These are phyloP conservation scores for Ascosphaera apis DNA, from an alignment of 2,329 filamentous ascomycete genomes.

Conservation along the genomic window DNA sequence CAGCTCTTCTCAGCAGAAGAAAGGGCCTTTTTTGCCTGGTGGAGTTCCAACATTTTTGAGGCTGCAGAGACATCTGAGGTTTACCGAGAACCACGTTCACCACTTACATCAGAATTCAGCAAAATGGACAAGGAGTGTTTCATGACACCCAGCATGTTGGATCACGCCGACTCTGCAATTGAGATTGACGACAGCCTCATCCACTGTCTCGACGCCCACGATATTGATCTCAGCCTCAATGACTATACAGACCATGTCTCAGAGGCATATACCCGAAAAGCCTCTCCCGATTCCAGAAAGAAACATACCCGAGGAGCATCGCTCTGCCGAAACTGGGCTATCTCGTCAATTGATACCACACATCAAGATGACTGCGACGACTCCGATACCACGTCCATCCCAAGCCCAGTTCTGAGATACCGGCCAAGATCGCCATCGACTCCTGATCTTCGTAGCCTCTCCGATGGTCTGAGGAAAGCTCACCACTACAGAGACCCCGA, in stretches of 20 bases:
- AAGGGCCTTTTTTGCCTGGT: conserved; percentile 32
- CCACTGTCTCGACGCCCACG: conserved; percentile 47
- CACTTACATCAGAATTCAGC: conserved; percentile 11
- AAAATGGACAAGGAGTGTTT: conserved; percentile 1
- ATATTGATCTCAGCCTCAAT: conserved; percentile 46
- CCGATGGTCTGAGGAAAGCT: conserved; percentile 27
- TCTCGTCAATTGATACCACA: conserved; percentile 19
- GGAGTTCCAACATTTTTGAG: conserved; percentile 31
- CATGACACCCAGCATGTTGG: conserved; percentile 5
- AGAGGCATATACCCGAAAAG: conserved; percentile 26
- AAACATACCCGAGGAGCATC: conserved; percentile 20
- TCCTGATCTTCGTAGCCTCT: conserved; percentile 18
- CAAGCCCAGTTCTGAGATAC: conserved; percentile 10
- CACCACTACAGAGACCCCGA: conserved; percentile 81
- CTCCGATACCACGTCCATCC: conserved; percentile 21
- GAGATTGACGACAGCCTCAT: conserved; percentile 33
- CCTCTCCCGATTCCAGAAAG: conserved; percentile 11
- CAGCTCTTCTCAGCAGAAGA: conserved; percentile 51
- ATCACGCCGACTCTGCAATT: conserved; percentile 12
- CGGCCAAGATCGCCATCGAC: conserved; percentile 10
- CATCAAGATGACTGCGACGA: conserved; percentile 19
- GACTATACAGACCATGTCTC: conserved; percentile 44
- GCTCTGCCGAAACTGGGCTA: conserved; percentile 40
- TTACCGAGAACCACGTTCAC: conserved; percentile 20
- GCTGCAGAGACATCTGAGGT: conserved; percentile 35